Evolutionary conservation across 2,329 filamentous ascomycete genomes (phyloP), one percentile per base, ranked within the genome.

Genomic region (Chrysoporthe austroafricana): DNA sequence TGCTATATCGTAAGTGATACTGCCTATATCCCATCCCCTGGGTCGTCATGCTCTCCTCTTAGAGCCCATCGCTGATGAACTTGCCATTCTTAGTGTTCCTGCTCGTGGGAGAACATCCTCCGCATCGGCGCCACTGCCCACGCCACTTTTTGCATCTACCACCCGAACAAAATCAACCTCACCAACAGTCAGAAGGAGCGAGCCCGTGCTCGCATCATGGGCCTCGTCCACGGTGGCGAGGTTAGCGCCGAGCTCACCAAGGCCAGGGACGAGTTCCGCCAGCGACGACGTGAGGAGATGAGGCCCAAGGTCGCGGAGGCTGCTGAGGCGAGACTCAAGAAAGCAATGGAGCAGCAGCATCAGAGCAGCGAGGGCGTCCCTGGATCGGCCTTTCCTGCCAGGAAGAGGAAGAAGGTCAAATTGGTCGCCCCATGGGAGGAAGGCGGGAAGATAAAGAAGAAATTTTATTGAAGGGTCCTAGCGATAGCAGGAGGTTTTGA

Each of bases 101-200:
- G 65, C 36, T 48, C 62, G 2, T 65, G 60, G 58, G 68, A 69
- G n/a, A 65, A 69, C 34, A 60, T 69, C 14, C 46, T 67, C 44
- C 68, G 68, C 39, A 36, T 65, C 36, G 68, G 68, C 13, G 44
- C 54, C 0, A 50, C 34, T 14, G 68, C 65, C 14, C 68, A 69
- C 43, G 65, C 62, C 46, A 69, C 68, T 0, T 69, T 69, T 54
- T 69, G 68, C 44, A 68, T 62, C 58, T 68, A 69, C 62, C 68
- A 69, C 52, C 68, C 68, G 13, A 69, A 69, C 62, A 69, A 68
- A 43, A 62, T 69, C 50, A 65, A 56, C 42, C 58, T 69, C 11
- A 68, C 65, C 26, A 62, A 65, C 39, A 14, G 21, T 3, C 68
- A 69, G 32, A 62, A 65, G n/a, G 68, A 69, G 1, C 34, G 58